Percentiles rank a stretch among this genome's conserved stretches.
phyloP scores from a whole-genome alignment of 2,329 filamentous ascomycete species.

The Aspergillus glaucus region DNA sequence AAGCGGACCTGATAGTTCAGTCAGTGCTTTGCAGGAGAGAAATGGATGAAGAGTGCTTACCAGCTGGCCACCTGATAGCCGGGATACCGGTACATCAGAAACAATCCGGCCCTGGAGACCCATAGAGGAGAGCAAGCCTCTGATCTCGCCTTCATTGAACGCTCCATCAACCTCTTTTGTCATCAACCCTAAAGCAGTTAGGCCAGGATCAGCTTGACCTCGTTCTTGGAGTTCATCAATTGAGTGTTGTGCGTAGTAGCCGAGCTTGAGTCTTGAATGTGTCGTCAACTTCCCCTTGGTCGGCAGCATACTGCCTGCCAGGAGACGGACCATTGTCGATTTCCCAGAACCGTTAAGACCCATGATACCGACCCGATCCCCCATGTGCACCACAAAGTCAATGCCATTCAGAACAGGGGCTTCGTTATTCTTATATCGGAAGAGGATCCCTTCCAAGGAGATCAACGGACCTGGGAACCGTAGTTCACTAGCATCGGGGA shows the following conservation, averaged over 20 bases:
- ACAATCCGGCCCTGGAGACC: constrained; percentile 65
- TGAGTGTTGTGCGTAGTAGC: constrained; percentile 74
- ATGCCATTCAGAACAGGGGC: constrained; percentile 55
- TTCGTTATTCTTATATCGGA: constrained; percentile 51
- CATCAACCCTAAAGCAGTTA: constrained; percentile 63
- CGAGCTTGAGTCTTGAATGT: constrained; percentile 64
- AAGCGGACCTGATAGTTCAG: constrained; percentile 42
- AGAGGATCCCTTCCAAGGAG: constrained; percentile 63
- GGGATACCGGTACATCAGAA: constrained; percentile 65
- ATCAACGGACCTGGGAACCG: constrained; percentile 70
- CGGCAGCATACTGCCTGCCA: constrained; percentile 56
- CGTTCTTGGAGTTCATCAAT: constrained; percentile 61
- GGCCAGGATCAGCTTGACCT: constrained; percentile 44
- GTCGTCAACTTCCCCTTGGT: constrained; percentile 56
- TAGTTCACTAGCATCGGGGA: constrained; percentile 62
- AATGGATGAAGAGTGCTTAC: constrained; percentile 39
- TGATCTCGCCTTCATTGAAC: constrained; percentile 61
- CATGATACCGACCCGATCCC: constrained; percentile 67
- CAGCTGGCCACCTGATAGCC: constrained; percentile 73
- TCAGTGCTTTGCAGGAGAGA: neutral
- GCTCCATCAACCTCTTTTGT: constrained; percentile 47
- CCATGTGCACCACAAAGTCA: constrained; percentile 62
- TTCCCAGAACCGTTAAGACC: constrained; percentile 80
- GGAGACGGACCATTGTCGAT: constrained; percentile 66
- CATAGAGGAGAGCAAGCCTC: constrained; percentile 61